These are phyloP conservation scores for Chenopodium album DNA, from an alignment of 148 eudicot species.

Conservation along the genomic window DNA sequence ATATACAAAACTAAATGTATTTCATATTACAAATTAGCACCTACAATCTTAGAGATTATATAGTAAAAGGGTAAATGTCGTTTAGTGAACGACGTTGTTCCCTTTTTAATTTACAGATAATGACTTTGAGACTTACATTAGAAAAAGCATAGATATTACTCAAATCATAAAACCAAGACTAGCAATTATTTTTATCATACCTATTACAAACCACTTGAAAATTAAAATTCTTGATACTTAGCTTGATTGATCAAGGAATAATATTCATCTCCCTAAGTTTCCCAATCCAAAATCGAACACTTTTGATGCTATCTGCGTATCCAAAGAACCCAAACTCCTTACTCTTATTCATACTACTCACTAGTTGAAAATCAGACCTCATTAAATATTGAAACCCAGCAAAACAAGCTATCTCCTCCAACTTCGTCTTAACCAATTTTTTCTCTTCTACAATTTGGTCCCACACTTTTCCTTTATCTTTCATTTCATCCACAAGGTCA, in stretches of 20 bases:
- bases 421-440: slow-evolving; percentile 30
- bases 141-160: no score
- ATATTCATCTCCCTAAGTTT: slow-evolving; percentile 38
- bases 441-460: slow-evolving; percentile 42
- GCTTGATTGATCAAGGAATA: slow-evolving; percentile 22
- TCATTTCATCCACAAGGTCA: slow-evolving; percentile 38
- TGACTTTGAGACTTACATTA: no score
- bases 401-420: slow-evolving; percentile 41
- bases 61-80: no score
- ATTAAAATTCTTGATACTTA: no score
- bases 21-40: no score
- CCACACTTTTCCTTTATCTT: slow-evolving; percentile 44
- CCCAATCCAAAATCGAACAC: slow-evolving; percentile 34
- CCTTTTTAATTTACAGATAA: no score
- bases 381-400: slow-evolving; percentile 10
- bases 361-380: slow-evolving; percentile 25
- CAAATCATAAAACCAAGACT: no score
- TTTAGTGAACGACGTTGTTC: no score
- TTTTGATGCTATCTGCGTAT: slow-evolving; percentile 27
- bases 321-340: slow-evolving; percentile 47
- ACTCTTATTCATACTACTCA: slow-evolving; percentile 51
- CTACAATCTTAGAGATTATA: no score
- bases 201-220: no score
- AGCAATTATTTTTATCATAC: no score
- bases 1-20: no score